Base-by-base conservation (phyloP, 495 filamentous ascomycete genomes). In the Aspergillus cristatus region DNA sequence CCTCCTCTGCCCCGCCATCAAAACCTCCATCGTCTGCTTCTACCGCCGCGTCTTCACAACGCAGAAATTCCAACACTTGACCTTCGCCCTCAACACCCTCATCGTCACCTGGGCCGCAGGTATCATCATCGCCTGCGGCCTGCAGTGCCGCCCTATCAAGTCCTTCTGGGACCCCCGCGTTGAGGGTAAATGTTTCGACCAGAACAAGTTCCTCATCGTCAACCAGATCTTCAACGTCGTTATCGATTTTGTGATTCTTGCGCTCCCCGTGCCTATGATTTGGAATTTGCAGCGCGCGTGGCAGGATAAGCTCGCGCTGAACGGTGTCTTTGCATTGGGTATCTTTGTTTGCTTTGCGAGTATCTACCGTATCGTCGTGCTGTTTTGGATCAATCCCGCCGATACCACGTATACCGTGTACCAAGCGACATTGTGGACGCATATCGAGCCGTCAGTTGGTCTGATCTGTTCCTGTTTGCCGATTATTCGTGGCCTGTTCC, bases 381-480 rank as follows among this genome's bases (percentile, higher is more conserved):
- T 79, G 20, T 70, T 75, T 42, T 69, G 68, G 35, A 65, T 77
- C 43, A 55, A 68, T 14, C 64, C 65, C 5, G 16, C 30, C 1
- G 64, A 61, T 52, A 68, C 52, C 17, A 73, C 42, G 1, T 68
- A 76, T 33, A 65, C 58, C 2, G 51, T 64, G 37, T 70, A 75
- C 34, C 62, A 71, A 35, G 63, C 66, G 1, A 70, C 70, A 0
- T 64, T 71, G 25, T 81, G 77, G 77, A 75, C 70, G 16, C 67
- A 72, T 26, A 61, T 73, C 34, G 75, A 81, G 51, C 62, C 75
- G 1, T 70, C 63, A 40, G 68, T 72, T 12, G 75, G 70, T 5
- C 62, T 79, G 10, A 70, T 67, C 35, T 78, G 71, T 40, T 67
- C 68, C 16, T 78, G 71, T 45, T 61, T 79, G 1, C 72, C 76